Evolutionary conservation across 257 asterid species (phyloP).

Genomic region (Solanum arcanum): DNA sequence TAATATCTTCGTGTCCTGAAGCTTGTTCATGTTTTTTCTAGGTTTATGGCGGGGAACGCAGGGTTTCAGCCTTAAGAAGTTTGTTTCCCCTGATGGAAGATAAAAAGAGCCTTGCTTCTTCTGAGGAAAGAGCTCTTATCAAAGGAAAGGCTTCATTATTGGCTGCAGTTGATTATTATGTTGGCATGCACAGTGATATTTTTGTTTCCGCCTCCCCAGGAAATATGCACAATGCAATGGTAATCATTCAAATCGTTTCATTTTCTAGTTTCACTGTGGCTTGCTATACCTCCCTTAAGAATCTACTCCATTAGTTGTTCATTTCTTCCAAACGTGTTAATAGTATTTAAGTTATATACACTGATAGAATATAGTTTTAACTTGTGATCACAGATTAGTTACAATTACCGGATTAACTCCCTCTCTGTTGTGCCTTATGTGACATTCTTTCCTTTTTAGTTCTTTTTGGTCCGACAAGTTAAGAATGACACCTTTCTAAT

Average conservation of each 20-base stretch:
- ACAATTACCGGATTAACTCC: background rate
- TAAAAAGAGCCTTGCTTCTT: conserved; percentile 79
- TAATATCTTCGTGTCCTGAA: background rate
- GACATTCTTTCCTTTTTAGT: background rate
- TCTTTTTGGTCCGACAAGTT: background rate
- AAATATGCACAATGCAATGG: conserved; percentile 97
- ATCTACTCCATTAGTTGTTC: background rate
- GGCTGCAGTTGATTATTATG: conserved; percentile 94
- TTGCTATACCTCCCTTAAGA: background rate
- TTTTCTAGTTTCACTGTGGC: background rate
- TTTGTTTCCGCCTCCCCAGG: conserved; percentile 97
- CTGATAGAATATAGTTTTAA: background rate
- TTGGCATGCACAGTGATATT: conserved; percentile 89
- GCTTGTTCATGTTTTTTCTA: conserved; percentile 4
- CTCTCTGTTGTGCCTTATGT: background rate
- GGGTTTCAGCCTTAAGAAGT: conserved; percentile 60
- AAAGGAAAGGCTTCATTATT: conserved; percentile 89
- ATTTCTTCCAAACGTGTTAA: background rate
- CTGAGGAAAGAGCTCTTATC: conserved; percentile 70
- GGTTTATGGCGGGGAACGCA: conserved; percentile 96
- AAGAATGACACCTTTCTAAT: background rate
- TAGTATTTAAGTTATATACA: background rate
- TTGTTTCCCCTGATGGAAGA: conserved; percentile 90
- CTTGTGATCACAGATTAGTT: background rate
- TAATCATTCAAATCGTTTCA: conserved; percentile 13